Evolutionary conservation across 108 stramenopile species (phyloP).

Genomic region (Nitzschia palea): DNA sequence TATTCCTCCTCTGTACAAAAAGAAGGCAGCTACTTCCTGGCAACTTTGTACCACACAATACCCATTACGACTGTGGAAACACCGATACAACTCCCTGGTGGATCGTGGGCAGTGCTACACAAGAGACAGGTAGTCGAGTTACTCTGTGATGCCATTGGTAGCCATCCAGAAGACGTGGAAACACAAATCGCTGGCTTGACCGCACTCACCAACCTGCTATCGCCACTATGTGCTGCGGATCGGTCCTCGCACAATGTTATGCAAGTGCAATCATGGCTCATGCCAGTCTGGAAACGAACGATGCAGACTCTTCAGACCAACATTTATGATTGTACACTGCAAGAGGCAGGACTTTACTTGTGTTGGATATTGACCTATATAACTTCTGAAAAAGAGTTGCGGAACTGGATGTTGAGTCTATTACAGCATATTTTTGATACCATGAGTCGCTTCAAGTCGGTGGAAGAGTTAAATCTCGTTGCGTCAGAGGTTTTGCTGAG

Average conservation of each 20-base stretch:
- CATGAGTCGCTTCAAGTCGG: neutral
- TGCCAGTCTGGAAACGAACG: neutral
- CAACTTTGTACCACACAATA: slow-evolving; percentile 15
- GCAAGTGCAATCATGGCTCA: slow-evolving; percentile 1
- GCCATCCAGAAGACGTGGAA: neutral
- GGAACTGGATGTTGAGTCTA: neutral
- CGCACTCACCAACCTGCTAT: slow-evolving; percentile 21
- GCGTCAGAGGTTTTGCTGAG: slow-evolving; percentile 5
- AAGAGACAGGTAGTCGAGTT: slow-evolving; percentile 6
- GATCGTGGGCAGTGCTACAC: slow-evolving; percentile 15
- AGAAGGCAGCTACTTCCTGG: slow-evolving; percentile 17
- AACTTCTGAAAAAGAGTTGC: neutral
- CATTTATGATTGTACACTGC: neutral
- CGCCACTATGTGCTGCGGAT: neutral
- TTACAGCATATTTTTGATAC: slow-evolving; percentile 17
- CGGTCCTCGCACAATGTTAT: neutral
- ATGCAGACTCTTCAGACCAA: neutral
- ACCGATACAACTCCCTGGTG: slow-evolving; percentile 1
- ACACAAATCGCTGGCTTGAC: slow-evolving; percentile 11
- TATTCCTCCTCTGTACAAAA: slow-evolving; percentile 19
- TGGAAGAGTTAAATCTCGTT: neutral
- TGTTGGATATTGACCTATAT: neutral
- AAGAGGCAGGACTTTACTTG: neutral
- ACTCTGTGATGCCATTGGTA: slow-evolving; percentile 9
- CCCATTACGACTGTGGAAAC: slow-evolving; percentile 9